Percentiles rank a stretch among this genome's conserved stretches.
Evolutionary conservation across 1,139 yeast genomes (phyloP).

Genomic region (Kodamaea sp.): DNA sequence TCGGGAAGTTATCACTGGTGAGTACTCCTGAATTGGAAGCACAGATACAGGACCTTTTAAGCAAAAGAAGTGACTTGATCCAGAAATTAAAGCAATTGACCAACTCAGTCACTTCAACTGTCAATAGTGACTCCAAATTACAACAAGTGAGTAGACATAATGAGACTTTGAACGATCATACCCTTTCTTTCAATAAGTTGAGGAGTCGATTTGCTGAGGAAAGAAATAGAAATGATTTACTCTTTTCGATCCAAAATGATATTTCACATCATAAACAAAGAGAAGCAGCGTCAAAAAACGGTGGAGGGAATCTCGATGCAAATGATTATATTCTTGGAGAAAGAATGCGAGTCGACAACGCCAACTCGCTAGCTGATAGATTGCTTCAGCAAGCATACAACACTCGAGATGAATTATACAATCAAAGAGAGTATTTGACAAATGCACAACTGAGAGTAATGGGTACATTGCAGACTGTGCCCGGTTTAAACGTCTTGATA

Average conservation of each 20-base stretch:
- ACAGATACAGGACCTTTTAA: slow-evolving; percentile 43
- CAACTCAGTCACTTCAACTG: slow-evolving; percentile 35
- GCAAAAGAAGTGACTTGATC: slow-evolving; percentile 31
- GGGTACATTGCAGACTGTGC: slow-evolving; percentile 62
- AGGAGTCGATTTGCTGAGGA: slow-evolving; percentile 62
- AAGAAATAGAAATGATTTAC: slow-evolving; percentile 67
- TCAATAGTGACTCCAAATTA: slow-evolving; percentile 62
- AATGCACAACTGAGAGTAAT: slow-evolving; percentile 64
- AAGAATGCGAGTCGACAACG: slow-evolving; percentile 64
- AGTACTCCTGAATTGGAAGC: slow-evolving; percentile 63
- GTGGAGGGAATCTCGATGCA: slow-evolving; percentile 35
- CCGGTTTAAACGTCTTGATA: slow-evolving; percentile 77
- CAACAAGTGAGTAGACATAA: slow-evolving; percentile 83
- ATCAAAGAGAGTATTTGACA: slow-evolving; percentile 64
- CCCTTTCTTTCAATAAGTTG: slow-evolving; percentile 58
- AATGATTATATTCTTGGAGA: slow-evolving; percentile 77
- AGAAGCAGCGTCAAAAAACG: slow-evolving; percentile 20
- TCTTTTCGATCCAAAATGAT: slow-evolving; percentile 75
- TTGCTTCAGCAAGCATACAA: slow-evolving; percentile 79
- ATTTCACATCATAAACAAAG: slow-evolving; percentile 57
- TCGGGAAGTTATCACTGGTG: slow-evolving; percentile 27
- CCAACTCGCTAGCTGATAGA: slow-evolving; percentile 75
- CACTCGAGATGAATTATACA: slow-evolving; percentile 77
- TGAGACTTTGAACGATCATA: slow-evolving; percentile 71
- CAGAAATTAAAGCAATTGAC: slow-evolving; percentile 38